Evolutionary conservation across 257 asterid genomes (phyloP), one percentile per base, ranked within the genome.

Genomic region (Mitragyna speciosa): DNA sequence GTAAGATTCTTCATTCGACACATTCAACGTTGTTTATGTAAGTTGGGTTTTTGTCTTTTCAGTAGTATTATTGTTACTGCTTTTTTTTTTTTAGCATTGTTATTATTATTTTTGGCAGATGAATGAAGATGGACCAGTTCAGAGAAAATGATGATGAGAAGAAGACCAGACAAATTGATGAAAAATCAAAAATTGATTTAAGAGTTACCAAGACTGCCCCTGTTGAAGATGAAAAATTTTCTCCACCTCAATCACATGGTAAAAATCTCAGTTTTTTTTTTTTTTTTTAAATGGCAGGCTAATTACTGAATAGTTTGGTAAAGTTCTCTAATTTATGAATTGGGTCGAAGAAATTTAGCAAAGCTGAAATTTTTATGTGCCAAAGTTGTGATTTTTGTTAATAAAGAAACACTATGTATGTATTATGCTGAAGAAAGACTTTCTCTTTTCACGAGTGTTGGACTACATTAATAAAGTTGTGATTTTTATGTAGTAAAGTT

Each of bases 41-140:
- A 1, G 41, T 4, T 36, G 41, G 41, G 41, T 36, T 36, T 36
- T 36, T 1, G 41, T 36, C 2, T 36, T 36, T 36, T 36, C 4
- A 12, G 28, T 52, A 6, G 22, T 8, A 36, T n/a, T 26, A 10
- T n/a, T n/a, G n/a, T n/a, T n/a, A n/a, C n/a, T n/a, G 31, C 4
- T 0, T 1, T 24, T 36, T n/a, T 14, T 68, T 36, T 12, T 10
- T 16, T 36, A 36, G 41, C 4, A 36, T 36, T 36, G 4, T 36
- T 36, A 36, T 36, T 36, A 4, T 2, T 36, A 56, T 43, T 61
- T 33, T 30, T 82, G 59, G 81, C 82, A 76, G 89, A 83, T 87
- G 90, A 87, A 80, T 64, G 79, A 56, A 61, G 39, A 91, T 89
- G 92, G 85, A 80, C 82, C 64, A 58, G 31, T n/a, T 69, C n/a